Conservation (phyloP, 306 rosid genomes). For the Glycine soja region DNA sequence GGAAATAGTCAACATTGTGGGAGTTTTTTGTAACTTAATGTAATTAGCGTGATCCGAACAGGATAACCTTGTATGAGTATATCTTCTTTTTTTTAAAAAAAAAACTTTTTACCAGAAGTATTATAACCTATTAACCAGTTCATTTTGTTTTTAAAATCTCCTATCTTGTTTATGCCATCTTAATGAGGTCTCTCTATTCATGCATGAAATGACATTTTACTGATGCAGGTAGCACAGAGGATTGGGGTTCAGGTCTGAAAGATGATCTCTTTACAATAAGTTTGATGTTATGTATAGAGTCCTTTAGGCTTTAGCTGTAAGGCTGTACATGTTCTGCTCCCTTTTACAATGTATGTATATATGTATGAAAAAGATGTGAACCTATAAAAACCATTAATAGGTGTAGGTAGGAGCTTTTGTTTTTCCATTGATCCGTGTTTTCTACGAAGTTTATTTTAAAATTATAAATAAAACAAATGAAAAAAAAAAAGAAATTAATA, state of each 20-base stretch:
- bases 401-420: constrained; percentile 35
- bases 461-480: neutral
- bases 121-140: too few relatives aligned
- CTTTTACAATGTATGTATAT: neutral
- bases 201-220: constrained; percentile 31
- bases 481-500: neutral
- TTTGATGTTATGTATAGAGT: constrained; percentile 48
- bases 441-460: neutral
- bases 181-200: neutral
- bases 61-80: neutral
- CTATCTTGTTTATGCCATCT: neutral
- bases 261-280: constrained; percentile 27
- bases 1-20: too few relatives aligned
- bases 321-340: constrained; percentile 28
- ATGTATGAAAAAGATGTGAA: constrained; percentile 27
- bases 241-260: constrained; percentile 66
- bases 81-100: too few relatives aligned
- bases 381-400: constrained; percentile 20
- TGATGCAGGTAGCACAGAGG: constrained; percentile 80
- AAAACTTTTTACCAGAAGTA: too few relatives aligned
- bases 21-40: too few relatives aligned
- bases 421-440: neutral
- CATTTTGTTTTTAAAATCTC: neutral
- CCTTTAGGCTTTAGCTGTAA: constrained; percentile 34
- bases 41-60: too few relatives aligned